Conservation (phyloP, 208 protist genomes). For the Lotmaria passim region DNA sequence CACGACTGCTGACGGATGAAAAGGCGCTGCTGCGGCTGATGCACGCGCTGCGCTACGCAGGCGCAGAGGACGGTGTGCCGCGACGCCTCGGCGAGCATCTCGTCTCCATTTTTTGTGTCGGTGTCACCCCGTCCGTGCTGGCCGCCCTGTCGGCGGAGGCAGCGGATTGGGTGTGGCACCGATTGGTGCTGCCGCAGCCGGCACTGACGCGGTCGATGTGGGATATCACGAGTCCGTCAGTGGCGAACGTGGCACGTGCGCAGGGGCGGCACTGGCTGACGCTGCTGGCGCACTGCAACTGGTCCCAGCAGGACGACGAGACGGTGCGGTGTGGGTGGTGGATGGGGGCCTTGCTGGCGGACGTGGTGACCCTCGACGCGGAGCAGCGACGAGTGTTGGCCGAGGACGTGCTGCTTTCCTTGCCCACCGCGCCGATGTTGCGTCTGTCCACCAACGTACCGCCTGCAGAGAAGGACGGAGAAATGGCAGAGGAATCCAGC, state of each 20-base stretch:
- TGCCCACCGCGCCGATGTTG: slow-evolving; percentile 42
- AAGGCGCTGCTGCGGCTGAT: slow-evolving; percentile 21
- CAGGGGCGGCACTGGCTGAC: slow-evolving; percentile 58
- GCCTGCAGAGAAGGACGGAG: not conserved
- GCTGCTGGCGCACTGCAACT: slow-evolving; percentile 51
- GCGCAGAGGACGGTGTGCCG: slow-evolving; percentile 21
- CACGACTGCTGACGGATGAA: slow-evolving; percentile 10
- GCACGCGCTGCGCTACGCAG: slow-evolving; percentile 23
- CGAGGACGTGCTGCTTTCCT: slow-evolving; percentile 49
- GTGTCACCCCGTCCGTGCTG: slow-evolving; percentile 28
- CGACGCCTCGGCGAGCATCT: slow-evolving; percentile 42
- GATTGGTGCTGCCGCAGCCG: slow-evolving; percentile 52
- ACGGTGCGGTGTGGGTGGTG: slow-evolving; percentile 58
- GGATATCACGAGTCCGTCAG: slow-evolving; percentile 27
- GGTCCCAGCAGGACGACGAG: slow-evolving; percentile 30
- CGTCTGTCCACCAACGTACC: slow-evolving; percentile 3
- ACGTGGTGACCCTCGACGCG: slow-evolving; percentile 48
- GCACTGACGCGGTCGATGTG: not conserved
- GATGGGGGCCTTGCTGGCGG: slow-evolving; percentile 53
- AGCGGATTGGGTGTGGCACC: slow-evolving; percentile 50
- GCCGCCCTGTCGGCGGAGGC: slow-evolving; percentile 43
- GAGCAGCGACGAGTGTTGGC: slow-evolving; percentile 44
- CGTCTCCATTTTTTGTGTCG: slow-evolving; percentile 42
- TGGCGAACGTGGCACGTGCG: slow-evolving; percentile 52
- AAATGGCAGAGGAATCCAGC: not conserved